These are phyloP conservation scores for Haplosporangium sp. DNA, from an alignment of 371 early-diverging fungal species.

Conservation along the genomic window DNA sequence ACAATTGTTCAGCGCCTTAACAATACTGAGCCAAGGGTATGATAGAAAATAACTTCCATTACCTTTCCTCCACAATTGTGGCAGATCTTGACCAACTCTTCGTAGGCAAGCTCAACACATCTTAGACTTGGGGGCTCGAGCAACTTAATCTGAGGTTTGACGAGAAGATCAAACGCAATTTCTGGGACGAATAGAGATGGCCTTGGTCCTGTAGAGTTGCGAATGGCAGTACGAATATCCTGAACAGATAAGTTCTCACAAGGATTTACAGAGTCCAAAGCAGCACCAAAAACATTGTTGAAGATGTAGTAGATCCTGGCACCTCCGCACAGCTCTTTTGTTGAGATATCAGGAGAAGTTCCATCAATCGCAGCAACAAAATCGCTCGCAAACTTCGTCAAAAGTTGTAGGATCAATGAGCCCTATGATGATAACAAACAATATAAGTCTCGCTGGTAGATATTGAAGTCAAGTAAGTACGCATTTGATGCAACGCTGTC, in stretches of 20 bases:
- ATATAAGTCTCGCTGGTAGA: background rate
- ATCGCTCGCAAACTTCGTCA: slow-evolving; percentile 85
- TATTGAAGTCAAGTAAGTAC: background rate
- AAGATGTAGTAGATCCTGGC: slow-evolving; percentile 93
- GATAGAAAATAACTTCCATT: background rate
- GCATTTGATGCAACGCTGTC: background rate
- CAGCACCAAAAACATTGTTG: slow-evolving; percentile 84
- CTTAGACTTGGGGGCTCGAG: slow-evolving; percentile 86
- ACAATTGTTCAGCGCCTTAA: background rate
- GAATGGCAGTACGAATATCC: slow-evolving; percentile 91
- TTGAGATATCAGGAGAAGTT: slow-evolving; percentile 85
- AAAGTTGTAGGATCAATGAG: slow-evolving; percentile 76
- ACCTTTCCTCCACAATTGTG: slow-evolving; percentile 86
- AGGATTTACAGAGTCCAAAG: slow-evolving; percentile 81
- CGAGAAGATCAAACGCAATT: slow-evolving; percentile 88
- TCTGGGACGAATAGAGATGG: slow-evolving; percentile 93
- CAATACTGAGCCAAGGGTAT: background rate
- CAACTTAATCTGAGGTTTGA: slow-evolving; percentile 84
- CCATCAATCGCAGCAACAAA: slow-evolving; percentile 88
- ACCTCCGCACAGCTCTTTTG: slow-evolving; percentile 92
- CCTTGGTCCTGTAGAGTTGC: slow-evolving; percentile 91
- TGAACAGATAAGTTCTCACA: slow-evolving; percentile 81
- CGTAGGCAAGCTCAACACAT: slow-evolving; percentile 89
- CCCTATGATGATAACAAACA: slow-evolving; percentile 55
- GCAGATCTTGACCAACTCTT: slow-evolving; percentile 90